Conservation (phyloP, 305 asterid species). For the Nicotiana rustica region DNA sequence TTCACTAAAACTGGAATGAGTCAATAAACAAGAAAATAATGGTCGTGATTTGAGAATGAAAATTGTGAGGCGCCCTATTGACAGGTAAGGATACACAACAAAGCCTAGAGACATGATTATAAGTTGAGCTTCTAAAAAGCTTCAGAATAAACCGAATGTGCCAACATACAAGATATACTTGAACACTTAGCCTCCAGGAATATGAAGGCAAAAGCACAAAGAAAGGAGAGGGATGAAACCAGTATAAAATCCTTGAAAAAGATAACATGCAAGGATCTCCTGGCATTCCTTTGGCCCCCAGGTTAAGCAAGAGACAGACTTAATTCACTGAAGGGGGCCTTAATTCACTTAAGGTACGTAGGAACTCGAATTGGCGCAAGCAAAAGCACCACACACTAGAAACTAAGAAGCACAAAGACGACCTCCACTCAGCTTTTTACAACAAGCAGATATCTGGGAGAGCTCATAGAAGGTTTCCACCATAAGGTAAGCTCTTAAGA, state of each 20-base stretch:
- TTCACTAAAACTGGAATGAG: constrained; percentile 1
- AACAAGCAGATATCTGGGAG: background rate
- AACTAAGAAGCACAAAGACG: background rate
- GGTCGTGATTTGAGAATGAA: constrained; percentile 10
- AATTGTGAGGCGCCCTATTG: background rate
- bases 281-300: background rate
- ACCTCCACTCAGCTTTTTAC: background rate
- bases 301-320: background rate
- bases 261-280: background rate
- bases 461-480: background rate
- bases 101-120: background rate
- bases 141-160: background rate
- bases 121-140: constrained; percentile 9
- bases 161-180: background rate
- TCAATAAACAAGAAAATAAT: background rate
- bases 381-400: constrained; percentile 10
- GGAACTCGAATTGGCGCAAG: background rate
- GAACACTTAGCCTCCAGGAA: background rate
- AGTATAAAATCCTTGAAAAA: background rate
- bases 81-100: background rate
- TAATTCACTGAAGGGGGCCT: background rate
- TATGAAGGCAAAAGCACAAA: background rate
- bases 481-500: background rate
- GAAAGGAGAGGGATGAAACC: background rate
- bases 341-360: background rate